Percentiles rank a stretch among this genome's conserved stretches.
These are phyloP conservation scores for Gillenia trifoliata DNA, from an alignment of 306 rosid genomes.

Conservation along the genomic window DNA sequence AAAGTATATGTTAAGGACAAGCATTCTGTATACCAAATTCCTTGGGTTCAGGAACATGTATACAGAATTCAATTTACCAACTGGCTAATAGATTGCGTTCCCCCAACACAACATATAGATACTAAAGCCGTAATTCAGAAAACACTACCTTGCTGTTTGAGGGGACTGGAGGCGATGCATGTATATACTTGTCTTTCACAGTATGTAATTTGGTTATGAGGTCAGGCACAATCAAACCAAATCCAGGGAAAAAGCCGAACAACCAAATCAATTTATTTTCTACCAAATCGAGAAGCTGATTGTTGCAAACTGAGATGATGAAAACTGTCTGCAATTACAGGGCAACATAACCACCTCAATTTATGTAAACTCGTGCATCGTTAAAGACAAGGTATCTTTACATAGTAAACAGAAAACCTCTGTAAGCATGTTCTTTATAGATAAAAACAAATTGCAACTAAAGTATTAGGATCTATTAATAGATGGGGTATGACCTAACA, in stretches of 20 bases:
- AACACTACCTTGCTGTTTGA: slow-evolving; percentile 42
- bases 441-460: neutral
- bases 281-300: slow-evolving; percentile 64
- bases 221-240: slow-evolving; percentile 36
- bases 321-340: slow-evolving; percentile 52
- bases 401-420: neutral
- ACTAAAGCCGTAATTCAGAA: neutral
- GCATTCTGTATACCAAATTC: neutral
- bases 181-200: slow-evolving; percentile 50
- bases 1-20: neutral
- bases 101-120: neutral
- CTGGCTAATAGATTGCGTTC: neutral
- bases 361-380: neutral
- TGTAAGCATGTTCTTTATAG: neutral
- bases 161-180: slow-evolving; percentile 33
- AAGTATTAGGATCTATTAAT: no score
- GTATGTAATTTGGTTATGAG: slow-evolving; percentile 42
- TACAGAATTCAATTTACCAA: neutral
- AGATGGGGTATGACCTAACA: no score
- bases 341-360: neutral
- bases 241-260: slow-evolving; percentile 51
- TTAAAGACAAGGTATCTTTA: no score
- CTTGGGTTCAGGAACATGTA: neutral
- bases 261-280: slow-evolving; percentile 58
- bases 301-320: slow-evolving; percentile 68